These are phyloP conservation scores for Emergomyces pasteurianus DNA, from an alignment of 2,329 filamentous ascomycete genomes.

Conservation along the genomic window DNA sequence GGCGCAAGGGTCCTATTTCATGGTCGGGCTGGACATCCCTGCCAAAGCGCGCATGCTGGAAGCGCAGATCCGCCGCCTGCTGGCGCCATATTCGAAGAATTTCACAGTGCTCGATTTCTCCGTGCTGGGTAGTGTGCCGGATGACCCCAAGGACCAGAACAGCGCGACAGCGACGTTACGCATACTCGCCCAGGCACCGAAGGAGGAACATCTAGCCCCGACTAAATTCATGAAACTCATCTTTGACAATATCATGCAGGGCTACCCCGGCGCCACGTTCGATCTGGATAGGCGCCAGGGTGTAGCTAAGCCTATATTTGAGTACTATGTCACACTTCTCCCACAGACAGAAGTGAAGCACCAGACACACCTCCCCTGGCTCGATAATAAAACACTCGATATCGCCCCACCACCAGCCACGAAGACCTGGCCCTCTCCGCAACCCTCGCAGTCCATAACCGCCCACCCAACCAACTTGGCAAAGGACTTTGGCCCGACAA, in stretches of 20 bases:
- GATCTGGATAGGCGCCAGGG: conserved; percentile 23
- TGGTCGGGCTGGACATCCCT: conserved; percentile 34
- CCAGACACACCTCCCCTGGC: conserved; percentile 16
- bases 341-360: conserved; percentile 18
- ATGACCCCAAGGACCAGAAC: conserved; percentile 30
- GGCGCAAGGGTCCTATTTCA: conserved; percentile 35
- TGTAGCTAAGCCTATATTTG: conserved; percentile 25
- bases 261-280: conserved; percentile 28
- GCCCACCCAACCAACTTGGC: conserved; percentile 7
- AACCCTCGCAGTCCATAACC: conserved; percentile 14
- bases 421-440: conserved; percentile 14
- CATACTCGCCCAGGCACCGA: conserved; percentile 35
- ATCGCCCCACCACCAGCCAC: conserved; percentile 16
- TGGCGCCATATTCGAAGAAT: conserved; percentile 23
- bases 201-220: conserved; percentile 24
- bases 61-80: conserved; percentile 29
- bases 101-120: conserved; percentile 22
- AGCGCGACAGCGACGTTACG: conserved; percentile 32
- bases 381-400: conserved; percentile 7
- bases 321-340: conserved; percentile 20
- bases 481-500: conserved; percentile 18
- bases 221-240: conserved; percentile 25
- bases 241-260: conserved; percentile 30
- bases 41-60: conserved; percentile 38
- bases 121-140: conserved; percentile 18